Conservation (phyloP, 2,329 filamentous ascomycete species). For the Calonectria henricotiae region DNA sequence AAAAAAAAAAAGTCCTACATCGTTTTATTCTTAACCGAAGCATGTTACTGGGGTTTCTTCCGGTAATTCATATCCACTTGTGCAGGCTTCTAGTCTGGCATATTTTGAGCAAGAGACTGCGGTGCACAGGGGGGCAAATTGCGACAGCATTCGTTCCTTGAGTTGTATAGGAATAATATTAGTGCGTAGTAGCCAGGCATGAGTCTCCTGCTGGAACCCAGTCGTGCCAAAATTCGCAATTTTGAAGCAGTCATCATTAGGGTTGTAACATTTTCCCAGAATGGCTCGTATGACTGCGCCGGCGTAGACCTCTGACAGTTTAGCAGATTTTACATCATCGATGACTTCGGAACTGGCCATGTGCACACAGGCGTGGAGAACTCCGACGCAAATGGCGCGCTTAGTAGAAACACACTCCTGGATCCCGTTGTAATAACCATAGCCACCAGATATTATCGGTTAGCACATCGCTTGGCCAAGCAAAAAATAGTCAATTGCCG, state of each 20-base stretch:
- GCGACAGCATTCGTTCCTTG: neutral
- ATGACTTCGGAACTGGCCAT: slow-evolving; percentile 2
- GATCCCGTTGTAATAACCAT: slow-evolving; percentile 13
- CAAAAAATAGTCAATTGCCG: neutral
- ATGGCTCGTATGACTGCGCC: neutral
- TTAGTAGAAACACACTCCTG: slow-evolving; percentile 3
- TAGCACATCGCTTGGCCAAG: neutral
- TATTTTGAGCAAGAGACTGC: too few relatives aligned
- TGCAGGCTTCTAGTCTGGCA: too few relatives aligned
- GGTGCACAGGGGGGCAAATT: slow-evolving; percentile 14
- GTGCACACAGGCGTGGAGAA: neutral
- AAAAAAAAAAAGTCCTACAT: neutral
- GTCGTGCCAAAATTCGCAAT: slow-evolving; percentile 9
- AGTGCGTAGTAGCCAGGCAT: neutral
- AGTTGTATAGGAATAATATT: neutral
- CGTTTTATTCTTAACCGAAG: neutral
- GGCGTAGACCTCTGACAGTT: neutral
- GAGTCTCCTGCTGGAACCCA: slow-evolving; percentile 19
- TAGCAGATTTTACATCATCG: neutral
- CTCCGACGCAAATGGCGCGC: neutral
- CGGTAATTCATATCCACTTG: too few relatives aligned
- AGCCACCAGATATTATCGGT: neutral
- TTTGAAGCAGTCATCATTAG: slow-evolving; percentile 23
- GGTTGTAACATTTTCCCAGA: slow-evolving; percentile 20
- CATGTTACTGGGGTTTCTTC: too few relatives aligned